A percentile compares a stretch with the other conserved stretches of the same genome.
Conservation (phyloP, 805 yeast species). For the Saccharomycopsis babjevae region DNA sequence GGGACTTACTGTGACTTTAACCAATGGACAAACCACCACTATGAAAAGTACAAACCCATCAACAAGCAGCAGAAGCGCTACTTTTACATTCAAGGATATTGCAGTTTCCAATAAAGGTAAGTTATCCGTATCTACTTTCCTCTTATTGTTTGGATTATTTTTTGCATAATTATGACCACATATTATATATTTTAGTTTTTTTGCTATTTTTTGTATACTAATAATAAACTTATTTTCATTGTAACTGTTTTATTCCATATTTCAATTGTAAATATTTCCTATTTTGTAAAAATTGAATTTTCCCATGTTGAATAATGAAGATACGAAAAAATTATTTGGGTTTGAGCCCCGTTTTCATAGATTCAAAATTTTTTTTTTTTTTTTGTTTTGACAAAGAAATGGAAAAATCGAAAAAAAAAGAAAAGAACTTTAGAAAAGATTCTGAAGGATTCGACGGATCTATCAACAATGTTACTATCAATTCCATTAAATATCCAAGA, state of each 20-base stretch:
- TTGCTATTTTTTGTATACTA: background rate
- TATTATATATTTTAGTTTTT: background rate
- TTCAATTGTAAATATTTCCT: background rate
- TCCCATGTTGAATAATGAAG: background rate
- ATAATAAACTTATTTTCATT: background rate
- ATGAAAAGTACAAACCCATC: background rate
- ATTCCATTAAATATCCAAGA: background rate
- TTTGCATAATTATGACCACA: background rate
- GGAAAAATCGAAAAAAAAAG: background rate
- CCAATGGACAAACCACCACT: background rate
- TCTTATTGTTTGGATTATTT: background rate
- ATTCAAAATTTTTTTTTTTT: background rate
- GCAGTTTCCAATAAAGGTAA: background rate
- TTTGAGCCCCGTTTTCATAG: background rate
- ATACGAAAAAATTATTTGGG: background rate
- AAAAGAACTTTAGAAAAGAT: background rate
- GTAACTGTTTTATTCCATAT: background rate
- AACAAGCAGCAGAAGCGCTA: background rate
- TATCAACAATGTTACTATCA: background rate
- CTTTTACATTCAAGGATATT: slow-evolving; percentile 9
- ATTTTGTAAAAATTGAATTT: background rate
- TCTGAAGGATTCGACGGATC: background rate
- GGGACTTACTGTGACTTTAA: background rate
- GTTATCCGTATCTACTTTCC: background rate
- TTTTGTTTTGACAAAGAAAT: background rate